A percentile compares a stretch with the other conserved stretches of the same genome.
Evolutionary conservation across 2,329 filamentous ascomycete genomes (phyloP).

Genomic region (Penicillium sp.): DNA sequence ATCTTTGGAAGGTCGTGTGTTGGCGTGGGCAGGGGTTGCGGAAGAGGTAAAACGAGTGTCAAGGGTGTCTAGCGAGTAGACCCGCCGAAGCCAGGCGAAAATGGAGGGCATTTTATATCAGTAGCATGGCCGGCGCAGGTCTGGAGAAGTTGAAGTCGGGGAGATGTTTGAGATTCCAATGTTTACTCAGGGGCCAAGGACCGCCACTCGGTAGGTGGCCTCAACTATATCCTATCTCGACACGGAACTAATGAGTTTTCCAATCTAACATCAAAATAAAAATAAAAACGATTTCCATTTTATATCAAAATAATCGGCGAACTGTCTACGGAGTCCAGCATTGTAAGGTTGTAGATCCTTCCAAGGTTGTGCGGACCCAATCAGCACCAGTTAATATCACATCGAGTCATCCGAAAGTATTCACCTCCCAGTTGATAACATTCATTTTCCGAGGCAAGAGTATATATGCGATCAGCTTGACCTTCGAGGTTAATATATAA

Average conservation of each 20-base stretch:
- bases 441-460: not conserved
- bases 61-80: conserved; percentile 59
- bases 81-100: conserved; percentile 42
- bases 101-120: conserved; percentile 37
- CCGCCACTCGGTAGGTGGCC: conserved; percentile 1
- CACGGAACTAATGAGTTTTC: not conserved
- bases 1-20: conserved; percentile 40
- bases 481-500: not conserved
- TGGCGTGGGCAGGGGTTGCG: conserved; percentile 58
- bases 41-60: conserved; percentile 65
- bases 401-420: not conserved
- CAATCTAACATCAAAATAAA: not conserved
- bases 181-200: conserved; percentile 17
- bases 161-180: conserved; percentile 6
- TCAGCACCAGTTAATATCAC: conserved; percentile 7
- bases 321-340: not conserved
- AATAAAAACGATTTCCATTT: not conserved
- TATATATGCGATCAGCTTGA: too few species aligned
- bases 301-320: not conserved
- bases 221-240: not conserved
- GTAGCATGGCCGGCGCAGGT: conserved; percentile 23
- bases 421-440: not conserved
- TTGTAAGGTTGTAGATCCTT: not conserved
- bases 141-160: conserved; percentile 9
- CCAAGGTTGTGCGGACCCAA: not conserved